Conservation (phyloP, 2,329 filamentous ascomycete genomes). For the Trichoderma afroharzianum region DNA sequence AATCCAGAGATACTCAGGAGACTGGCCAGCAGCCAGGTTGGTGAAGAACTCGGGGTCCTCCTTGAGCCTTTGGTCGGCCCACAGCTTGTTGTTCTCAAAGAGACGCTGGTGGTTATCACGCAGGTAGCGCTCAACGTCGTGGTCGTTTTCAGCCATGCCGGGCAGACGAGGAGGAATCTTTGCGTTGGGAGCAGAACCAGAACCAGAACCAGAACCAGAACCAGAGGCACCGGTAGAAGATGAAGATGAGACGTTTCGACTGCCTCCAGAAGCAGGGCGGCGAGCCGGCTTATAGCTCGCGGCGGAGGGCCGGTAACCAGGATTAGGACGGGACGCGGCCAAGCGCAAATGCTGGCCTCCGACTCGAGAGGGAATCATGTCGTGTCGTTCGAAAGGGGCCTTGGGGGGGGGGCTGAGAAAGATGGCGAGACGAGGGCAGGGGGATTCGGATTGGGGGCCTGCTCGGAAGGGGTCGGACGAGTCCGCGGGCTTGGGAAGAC, state of each 20-base stretch:
- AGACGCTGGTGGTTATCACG: conserved; percentile 62
- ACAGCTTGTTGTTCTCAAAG: conserved; percentile 65
- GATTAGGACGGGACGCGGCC: background rate
- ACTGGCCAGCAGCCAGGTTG: conserved; percentile 61
- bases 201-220: background rate
- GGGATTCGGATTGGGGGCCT: background rate
- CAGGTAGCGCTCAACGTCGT: conserved; percentile 52
- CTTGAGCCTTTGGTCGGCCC: conserved; percentile 56
- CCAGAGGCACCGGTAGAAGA: background rate
- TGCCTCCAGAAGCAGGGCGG: background rate
- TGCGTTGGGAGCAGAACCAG: background rate
- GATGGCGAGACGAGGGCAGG: background rate
- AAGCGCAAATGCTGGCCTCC: conserved; percentile 14
- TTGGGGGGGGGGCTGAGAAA: background rate
- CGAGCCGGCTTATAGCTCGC: background rate
- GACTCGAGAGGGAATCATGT: conserved; percentile 14
- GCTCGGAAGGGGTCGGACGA: background rate
- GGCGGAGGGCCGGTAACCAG: background rate
- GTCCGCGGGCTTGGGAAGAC: background rate
- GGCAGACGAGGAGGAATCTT: conserved; percentile 6
- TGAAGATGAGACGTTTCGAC: background rate
- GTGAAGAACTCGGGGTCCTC: conserved; percentile 63
- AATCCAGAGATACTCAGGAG: conserved; percentile 77
- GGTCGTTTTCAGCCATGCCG: conserved; percentile 15
- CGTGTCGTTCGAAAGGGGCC: background rate